Percentiles rank a stretch among this genome's conserved stretches.
Conservation (phyloP, 495 filamentous ascomycete species). For the Podospora pseudoanserina region DNA sequence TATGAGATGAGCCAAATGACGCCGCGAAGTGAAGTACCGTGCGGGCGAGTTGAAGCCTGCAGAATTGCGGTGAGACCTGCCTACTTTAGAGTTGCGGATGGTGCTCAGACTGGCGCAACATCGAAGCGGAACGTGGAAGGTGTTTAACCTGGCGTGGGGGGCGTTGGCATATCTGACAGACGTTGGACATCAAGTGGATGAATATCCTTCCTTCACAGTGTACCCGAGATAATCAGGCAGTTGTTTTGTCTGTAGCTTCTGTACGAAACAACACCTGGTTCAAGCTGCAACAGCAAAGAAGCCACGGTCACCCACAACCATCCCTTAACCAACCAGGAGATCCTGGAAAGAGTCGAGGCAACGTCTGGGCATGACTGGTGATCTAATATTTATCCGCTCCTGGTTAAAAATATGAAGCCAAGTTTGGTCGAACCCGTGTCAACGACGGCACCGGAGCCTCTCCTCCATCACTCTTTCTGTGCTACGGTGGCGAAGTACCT, state of each 20-base stretch:
- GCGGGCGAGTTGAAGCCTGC: neutral
- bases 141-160: neutral
- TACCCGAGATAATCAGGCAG: neutral
- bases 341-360: neutral
- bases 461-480: neutral
- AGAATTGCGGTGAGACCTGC: conserved; percentile 15
- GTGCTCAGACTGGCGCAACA: neutral
- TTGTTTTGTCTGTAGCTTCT: neutral
- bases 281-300: neutral
- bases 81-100: neutral
- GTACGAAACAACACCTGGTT: neutral
- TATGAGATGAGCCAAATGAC: neutral
- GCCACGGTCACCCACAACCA: no score
- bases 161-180: neutral
- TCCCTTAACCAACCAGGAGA: neutral
- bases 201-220: no score
- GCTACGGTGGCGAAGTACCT: neutral
- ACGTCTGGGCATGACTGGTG: neutral
- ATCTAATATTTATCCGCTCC: neutral
- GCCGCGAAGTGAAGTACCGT: neutral
- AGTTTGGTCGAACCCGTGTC: neutral
- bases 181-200: neutral
- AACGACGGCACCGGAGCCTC: neutral
- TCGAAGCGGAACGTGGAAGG: neutral
- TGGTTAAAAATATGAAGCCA: neutral